Evolutionary conservation across 164 flowering plant species (phyloP).

Genomic region (Hamamelis virginiana): DNA sequence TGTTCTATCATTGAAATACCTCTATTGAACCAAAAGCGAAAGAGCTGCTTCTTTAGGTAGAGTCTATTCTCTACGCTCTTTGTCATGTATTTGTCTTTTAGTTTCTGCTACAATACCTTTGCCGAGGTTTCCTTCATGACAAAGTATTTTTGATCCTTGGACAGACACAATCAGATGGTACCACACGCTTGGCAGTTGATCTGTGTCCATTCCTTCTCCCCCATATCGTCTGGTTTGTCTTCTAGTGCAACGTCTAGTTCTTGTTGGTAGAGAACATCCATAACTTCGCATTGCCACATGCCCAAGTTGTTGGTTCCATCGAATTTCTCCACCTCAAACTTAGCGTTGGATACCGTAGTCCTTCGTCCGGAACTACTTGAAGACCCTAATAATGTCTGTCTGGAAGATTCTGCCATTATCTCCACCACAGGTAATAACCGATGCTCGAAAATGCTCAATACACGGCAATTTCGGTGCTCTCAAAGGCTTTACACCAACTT

Average conservation of each 20-base stretch:
- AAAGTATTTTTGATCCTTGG: not conserved
- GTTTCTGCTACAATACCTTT: not conserved
- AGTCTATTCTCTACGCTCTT: conserved; percentile 5
- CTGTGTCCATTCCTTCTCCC: too few species aligned
- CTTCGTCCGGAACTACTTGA: too few species aligned
- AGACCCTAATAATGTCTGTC: too few species aligned
- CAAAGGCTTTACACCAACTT: too few species aligned
- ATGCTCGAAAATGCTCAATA: too few species aligned
- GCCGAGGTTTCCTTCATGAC: not conserved
- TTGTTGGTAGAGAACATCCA: not conserved
- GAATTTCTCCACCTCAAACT: conserved; percentile 2
- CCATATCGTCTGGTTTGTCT: not conserved
- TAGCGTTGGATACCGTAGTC: not conserved
- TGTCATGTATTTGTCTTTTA: conserved; percentile 2
- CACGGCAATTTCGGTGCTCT: too few species aligned
- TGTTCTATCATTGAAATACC: not conserved
- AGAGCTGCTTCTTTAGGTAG: conserved; percentile 4
- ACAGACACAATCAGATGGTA: not conserved
- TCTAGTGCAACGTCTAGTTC: not conserved
- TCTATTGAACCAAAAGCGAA: not conserved
- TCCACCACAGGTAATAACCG: too few species aligned
- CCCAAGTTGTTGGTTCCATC: conserved; percentile 4
- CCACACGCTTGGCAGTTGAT: not conserved
- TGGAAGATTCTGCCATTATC: too few species aligned
- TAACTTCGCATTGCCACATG: conserved; percentile 1